phyloP scores from a whole-genome alignment of 192 early-diverging fungal species.

The Mortierella alpina region DNA sequence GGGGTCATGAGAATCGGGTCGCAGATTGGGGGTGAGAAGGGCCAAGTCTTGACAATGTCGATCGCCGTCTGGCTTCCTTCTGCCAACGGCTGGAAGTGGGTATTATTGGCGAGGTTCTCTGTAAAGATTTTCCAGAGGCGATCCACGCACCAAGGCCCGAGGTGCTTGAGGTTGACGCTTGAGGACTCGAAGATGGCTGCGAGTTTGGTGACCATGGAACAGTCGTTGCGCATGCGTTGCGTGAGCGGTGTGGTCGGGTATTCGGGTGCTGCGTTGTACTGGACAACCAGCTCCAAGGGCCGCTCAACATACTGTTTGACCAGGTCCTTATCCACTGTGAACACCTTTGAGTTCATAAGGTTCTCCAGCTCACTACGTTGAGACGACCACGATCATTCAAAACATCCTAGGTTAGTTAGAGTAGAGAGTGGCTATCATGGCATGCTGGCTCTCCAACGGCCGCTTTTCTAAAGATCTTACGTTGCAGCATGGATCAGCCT shows the following conservation, averaged over 20 bases:
- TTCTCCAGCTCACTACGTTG: constrained; percentile 61
- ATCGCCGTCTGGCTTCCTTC: constrained; percentile 26
- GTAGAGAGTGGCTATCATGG: neutral
- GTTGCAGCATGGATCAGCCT: constrained; percentile 26
- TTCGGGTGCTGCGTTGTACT: constrained; percentile 61
- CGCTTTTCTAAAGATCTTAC: constrained; percentile 3
- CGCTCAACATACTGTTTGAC: constrained; percentile 49
- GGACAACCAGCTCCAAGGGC: constrained; percentile 57
- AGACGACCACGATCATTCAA: neutral
- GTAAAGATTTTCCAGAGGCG: constrained; percentile 69
- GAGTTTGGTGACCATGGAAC: constrained; percentile 52
- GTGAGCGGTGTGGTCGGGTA: constrained; percentile 62
- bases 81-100: neutral
- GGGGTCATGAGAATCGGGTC: constrained; percentile 60
- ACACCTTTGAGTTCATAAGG: constrained; percentile 66
- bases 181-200: constrained; percentile 55
- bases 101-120: constrained; percentile 53
- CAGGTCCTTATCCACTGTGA: constrained; percentile 60
- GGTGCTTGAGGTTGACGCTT: constrained; percentile 55
- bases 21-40: neutral
- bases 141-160: constrained; percentile 88
- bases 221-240: constrained; percentile 38
- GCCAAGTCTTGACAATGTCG: constrained; percentile 24
- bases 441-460: no score
- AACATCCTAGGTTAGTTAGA: no score